Base-by-base conservation (phyloP, 768 basidiomycete genomes). In the Russula brevipes region DNA sequence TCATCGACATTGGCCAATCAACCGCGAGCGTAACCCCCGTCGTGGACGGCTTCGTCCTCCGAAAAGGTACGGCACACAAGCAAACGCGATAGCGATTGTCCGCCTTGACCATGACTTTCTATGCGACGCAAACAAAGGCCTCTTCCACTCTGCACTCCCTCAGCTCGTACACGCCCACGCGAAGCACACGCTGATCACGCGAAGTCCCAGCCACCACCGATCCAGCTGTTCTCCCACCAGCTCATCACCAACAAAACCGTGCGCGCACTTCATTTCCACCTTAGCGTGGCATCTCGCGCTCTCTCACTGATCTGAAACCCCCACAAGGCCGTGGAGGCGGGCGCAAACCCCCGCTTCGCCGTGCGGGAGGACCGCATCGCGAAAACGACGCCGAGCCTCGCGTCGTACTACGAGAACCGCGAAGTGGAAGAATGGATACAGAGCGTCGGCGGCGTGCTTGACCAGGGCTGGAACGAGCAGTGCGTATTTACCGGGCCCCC, bases 371-470 rank as follows among this genome's bases (percentile, higher is more conserved):
- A 95, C 68, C 82, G 92, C 54, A 47, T 85, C 11, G 67, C 81
- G 1, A 82, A 82, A 10, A 93, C 91, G 0, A 94, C 94, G 0
- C 81, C 85, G 5, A 88, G 82, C 60, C 98, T 95, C 91, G 82
- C 82, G 54, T 70, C 74, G 30, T 96, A 92, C 87, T 86, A 87
- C 30, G 87, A 96, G 74, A 74, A 75, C 30, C 80, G 83, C 46
- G 93, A 98, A 70, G 86, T 95, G 1, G 96, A 99, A 47, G 91
- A 93, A 73, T 98, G 96, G 94, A 82, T 92, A 62, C 93, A 95
- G 73, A 86, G 86, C 67, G 85, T 91, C 39, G 89, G 86, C 5
- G 91, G 89, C 35, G 87, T 96, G n/a, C 77, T 89, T 35, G 88
- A 92, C 54, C 86, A 87, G 66, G 86, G 87, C 10, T 95, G 91